phyloP scores from a whole-genome alignment of 208 protist species.

The Leishmania guyanensis region DNA sequence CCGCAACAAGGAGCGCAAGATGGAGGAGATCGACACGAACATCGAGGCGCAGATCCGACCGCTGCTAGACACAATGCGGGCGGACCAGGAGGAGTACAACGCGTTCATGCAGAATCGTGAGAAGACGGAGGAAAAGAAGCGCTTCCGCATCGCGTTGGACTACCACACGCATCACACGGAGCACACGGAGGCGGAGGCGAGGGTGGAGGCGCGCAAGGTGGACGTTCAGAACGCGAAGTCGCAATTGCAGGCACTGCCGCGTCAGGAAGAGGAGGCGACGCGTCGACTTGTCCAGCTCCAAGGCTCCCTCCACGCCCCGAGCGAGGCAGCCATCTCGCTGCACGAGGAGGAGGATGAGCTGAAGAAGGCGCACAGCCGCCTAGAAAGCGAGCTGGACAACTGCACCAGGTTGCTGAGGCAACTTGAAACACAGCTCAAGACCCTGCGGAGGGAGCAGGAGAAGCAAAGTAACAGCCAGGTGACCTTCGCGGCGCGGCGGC shows the following conservation, averaged over 20 bases:
- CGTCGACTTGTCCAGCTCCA: slow-evolving; percentile 64
- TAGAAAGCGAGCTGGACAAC: slow-evolving; percentile 48
- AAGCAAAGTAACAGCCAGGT: slow-evolving; percentile 41
- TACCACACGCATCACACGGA: slow-evolving; percentile 53
- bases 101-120: slow-evolving; percentile 65
- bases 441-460: slow-evolving; percentile 58
- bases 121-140: slow-evolving; percentile 70
- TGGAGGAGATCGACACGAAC: slow-evolving; percentile 97
- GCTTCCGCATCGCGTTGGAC: slow-evolving; percentile 76
- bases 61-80: slow-evolving; percentile 84
- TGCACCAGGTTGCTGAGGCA: slow-evolving; percentile 48
- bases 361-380: slow-evolving; percentile 51
- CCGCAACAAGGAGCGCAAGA: slow-evolving; percentile 98
- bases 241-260: slow-evolving; percentile 52
- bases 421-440: slow-evolving; percentile 47
- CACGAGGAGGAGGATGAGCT: slow-evolving; percentile 70
- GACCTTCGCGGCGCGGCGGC: slow-evolving; percentile 46
- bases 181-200: slow-evolving; percentile 31
- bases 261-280: slow-evolving; percentile 57
- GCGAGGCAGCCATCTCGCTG: slow-evolving; percentile 56
- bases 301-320: slow-evolving; percentile 40
- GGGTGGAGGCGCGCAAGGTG: slow-evolving; percentile 5
- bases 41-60: slow-evolving; percentile 86
- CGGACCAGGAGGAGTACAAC: slow-evolving; percentile 90
- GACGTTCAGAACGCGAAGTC: slow-evolving; percentile 44